A percentile compares a stretch with the other conserved stretches of the same genome.
phyloP scores from a whole-genome alignment of 768 basidiomycete species.

The Phylloporus rhodoxanthus region DNA sequence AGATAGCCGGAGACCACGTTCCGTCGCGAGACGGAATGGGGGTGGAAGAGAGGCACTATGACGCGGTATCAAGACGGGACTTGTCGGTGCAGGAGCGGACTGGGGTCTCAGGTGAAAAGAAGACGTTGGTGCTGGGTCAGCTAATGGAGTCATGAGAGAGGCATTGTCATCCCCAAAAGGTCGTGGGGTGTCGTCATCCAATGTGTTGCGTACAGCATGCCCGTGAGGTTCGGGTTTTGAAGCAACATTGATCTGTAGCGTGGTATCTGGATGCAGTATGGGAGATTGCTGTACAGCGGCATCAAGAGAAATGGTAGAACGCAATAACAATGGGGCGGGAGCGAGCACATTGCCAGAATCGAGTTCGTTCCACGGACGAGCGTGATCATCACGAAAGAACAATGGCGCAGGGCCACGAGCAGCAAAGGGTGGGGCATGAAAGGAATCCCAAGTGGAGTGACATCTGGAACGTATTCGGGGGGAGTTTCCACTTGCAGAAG shows the following conservation, averaged over 20 bases:
- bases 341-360: conserved; percentile 8
- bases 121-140: conserved; percentile 1
- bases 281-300: conserved; percentile 4
- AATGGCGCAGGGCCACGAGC: conserved; percentile 6
- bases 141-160: conserved; percentile 4
- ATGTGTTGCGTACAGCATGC: conserved; percentile 6
- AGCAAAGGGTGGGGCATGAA: conserved; percentile 8
- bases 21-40: conserved; percentile 22
- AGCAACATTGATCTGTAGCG: conserved; percentile 4
- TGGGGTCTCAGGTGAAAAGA: not conserved
- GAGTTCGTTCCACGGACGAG: not conserved
- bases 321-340: conserved; percentile 13
- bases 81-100: not conserved
- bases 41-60: conserved; percentile 15
- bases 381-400: conserved; percentile 14
- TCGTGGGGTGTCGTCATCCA: conserved; percentile 15
- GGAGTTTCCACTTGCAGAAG: conserved; percentile 21
- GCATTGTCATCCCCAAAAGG: conserved; percentile 5
- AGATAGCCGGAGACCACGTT: conserved; percentile 39
- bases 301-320: conserved; percentile 7
- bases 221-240: conserved; percentile 1
- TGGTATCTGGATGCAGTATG: not conserved
- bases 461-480: conserved; percentile 17
- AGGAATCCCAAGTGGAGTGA: conserved; percentile 20
- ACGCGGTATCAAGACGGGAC: conserved; percentile 5